Percentiles rank a stretch among this genome's conserved stretches.
phyloP scores from a whole-genome alignment of 2,329 filamentous ascomycete genomes.

The Neopestalotiopsis rosae region DNA sequence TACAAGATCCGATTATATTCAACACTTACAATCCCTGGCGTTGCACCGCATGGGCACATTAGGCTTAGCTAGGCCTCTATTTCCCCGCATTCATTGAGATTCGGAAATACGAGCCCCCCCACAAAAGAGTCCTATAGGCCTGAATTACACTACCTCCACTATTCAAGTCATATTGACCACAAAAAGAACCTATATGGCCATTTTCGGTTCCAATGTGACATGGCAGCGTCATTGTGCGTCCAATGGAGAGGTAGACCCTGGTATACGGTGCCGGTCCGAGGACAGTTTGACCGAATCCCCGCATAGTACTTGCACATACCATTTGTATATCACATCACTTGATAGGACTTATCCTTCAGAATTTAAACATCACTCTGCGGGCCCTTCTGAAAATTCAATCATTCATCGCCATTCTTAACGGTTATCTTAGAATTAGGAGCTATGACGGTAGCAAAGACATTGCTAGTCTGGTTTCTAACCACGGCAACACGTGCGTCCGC shows the following conservation, averaged over 20 bases:
- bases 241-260: background rate
- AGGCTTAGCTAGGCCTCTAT: background rate
- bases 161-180: background rate
- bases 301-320: background rate
- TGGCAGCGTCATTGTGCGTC: background rate
- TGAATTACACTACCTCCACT: background rate
- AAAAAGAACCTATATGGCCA: background rate
- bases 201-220: background rate
- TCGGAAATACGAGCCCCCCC: background rate
- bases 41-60: background rate
- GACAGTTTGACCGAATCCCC: background rate
- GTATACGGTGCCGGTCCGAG: background rate
- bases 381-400: too few species aligned
- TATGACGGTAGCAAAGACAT: background rate
- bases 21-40: too few species aligned
- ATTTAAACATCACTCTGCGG: too few species aligned
- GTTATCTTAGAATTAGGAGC: background rate
- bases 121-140: background rate
- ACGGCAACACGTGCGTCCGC: background rate
- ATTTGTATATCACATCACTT: too few species aligned
- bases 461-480: background rate
- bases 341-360: too few species aligned
- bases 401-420: background rate
- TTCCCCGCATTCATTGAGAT: background rate
- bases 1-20: too few species aligned